These are phyloP conservation scores for Taxillus chinensis DNA, from an alignment of 164 flowering plant genomes.

Conservation along the genomic window DNA sequence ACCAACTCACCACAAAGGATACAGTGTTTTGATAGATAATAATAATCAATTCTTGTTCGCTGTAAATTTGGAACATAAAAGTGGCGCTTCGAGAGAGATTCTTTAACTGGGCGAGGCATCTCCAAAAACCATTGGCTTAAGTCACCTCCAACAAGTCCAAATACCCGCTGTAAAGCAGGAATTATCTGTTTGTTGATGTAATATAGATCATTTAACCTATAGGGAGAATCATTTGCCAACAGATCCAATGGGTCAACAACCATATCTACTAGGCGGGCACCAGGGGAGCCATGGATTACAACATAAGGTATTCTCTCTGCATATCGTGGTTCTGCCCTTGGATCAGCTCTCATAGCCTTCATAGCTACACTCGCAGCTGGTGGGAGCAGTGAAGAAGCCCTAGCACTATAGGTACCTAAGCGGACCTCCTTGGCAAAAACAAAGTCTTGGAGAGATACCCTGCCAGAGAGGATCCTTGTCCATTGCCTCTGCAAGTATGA, in stretches of 20 bases:
- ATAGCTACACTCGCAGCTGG: conserved; percentile 94
- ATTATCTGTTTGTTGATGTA: conserved; percentile 91
- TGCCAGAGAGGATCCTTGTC: conserved; percentile 66
- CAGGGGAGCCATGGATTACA: conserved; percentile 90
- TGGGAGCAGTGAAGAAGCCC: conserved; percentile 59
- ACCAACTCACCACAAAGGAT: conserved; percentile 73
- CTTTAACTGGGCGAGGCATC: conserved; percentile 70
- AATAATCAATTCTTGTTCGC: conserved; percentile 67
- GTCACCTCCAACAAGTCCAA: conserved; percentile 89
- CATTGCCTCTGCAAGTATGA: conserved; percentile 74
- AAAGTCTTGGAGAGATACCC: conserved; percentile 83
- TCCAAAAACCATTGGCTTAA: conserved; percentile 67
- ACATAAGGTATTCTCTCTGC: conserved; percentile 85
- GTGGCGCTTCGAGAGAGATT: conserved; percentile 37
- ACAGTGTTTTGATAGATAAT: conserved; percentile 83
- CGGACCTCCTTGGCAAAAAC: conserved; percentile 95
- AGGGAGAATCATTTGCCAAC: conserved; percentile 61
- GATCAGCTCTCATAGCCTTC: conserved; percentile 84
- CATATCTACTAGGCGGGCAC: conserved; percentile 84
- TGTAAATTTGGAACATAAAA: conserved; percentile 22
- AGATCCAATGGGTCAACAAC: conserved; percentile 85
- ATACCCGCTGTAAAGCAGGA: conserved; percentile 79
- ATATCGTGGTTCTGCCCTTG: conserved; percentile 93
- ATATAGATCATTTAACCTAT: conserved; percentile 68
- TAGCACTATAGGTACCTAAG: conserved; percentile 69